Evolutionary conservation across 75 land plant species (phyloP).

Genomic region (Chamaecyparis obtusa): DNA sequence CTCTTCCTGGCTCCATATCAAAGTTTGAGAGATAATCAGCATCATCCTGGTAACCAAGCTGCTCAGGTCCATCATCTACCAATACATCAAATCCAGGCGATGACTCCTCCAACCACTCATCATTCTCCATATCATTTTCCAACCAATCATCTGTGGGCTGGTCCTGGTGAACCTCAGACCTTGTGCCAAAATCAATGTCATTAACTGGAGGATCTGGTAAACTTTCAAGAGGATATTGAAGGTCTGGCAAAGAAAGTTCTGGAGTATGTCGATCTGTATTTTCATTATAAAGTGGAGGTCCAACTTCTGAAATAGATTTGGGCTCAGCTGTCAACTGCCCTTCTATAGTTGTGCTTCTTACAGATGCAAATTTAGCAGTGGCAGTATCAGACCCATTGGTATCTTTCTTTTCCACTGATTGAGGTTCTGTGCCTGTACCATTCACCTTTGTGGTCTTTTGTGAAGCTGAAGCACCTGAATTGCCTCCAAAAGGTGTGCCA

Average conservation of each 20-base stretch:
- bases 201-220: not conserved
- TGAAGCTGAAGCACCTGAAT: constrained; percentile 19
- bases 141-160: constrained; percentile 25
- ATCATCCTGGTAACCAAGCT: constrained; percentile 28
- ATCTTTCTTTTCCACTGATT: not conserved
- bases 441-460: constrained; percentile 5
- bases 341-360: constrained; percentile 5
- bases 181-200: constrained; percentile 13
- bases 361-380: not conserved
- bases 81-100: constrained; percentile 99
- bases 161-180: constrained; percentile 5
- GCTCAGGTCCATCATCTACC: constrained; percentile 56
- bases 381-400: not conserved
- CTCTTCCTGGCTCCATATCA: constrained; percentile 14
- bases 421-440: not conserved
- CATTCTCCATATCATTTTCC: constrained; percentile 50
- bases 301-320: constrained; percentile 20
- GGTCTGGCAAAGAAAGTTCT: not conserved
- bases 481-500: constrained; percentile 33
- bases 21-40: constrained; percentile 15
- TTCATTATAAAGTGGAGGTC: not conserved
- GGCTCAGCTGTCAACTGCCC: constrained; percentile 6
- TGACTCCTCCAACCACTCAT: constrained; percentile 67
- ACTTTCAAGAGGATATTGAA: not conserved
- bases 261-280: constrained; percentile 9